phyloP scores from a whole-genome alignment of 139 green algal genomes.

The Coccomyxa sp. region DNA sequence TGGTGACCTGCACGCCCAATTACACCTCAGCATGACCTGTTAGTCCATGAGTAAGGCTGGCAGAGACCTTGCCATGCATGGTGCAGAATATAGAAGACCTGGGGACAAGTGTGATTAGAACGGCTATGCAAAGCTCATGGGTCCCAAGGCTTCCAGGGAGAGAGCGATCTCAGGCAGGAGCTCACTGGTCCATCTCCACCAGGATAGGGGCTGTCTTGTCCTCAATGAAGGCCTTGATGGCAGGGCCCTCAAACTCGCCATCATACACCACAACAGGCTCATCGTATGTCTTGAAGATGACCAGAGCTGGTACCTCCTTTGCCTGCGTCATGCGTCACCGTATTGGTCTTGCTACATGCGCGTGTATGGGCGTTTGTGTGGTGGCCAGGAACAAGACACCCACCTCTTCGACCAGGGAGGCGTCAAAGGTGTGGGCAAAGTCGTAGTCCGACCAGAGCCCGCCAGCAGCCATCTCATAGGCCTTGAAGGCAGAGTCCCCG shows the following conservation, averaged over 20 bases:
- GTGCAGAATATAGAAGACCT: background rate
- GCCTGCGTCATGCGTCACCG: background rate
- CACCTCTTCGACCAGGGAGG: conserved; percentile 9
- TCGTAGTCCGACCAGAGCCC: conserved; percentile 22
- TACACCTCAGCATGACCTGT: background rate
- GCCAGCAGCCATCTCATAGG: conserved; percentile 21
- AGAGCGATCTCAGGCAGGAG: no score
- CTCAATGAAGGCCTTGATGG: conserved; percentile 24
- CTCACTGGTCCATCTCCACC: conserved; percentile 27
- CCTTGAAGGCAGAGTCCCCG: conserved; percentile 21
- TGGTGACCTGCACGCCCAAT: background rate
- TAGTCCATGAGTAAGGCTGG: background rate
- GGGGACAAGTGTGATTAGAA: no score
- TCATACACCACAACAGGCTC: conserved; percentile 20
- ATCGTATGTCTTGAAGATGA: conserved; percentile 35
- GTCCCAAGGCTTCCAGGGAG: background rate
- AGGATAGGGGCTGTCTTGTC: conserved; percentile 20
- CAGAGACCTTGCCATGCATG: background rate
- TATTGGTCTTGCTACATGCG: no score
- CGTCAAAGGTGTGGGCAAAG: conserved; percentile 22
- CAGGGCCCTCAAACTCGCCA: conserved; percentile 26
- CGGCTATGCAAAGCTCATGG: background rate
- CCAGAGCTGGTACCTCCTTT: conserved; percentile 9
- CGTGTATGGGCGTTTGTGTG: no score
- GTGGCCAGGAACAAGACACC: no score